These are phyloP conservation scores for Zygosaccharomyces rouxii DNA, from an alignment of 805 yeast genomes.

Conservation along the genomic window DNA sequence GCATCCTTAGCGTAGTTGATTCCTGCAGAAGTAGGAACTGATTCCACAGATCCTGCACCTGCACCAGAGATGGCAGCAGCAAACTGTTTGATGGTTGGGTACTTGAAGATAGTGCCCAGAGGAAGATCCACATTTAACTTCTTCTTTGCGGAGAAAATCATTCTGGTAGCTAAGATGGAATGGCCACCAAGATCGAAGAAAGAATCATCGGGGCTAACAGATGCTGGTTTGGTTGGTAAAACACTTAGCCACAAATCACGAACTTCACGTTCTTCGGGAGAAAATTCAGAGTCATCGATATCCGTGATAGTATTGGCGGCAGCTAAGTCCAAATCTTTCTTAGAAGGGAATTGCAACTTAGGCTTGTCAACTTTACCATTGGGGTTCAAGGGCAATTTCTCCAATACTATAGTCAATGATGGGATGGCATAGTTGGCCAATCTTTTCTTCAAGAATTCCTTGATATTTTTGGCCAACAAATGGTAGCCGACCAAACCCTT, in stretches of 20 bases:
- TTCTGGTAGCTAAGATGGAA: slow-evolving; percentile 91
- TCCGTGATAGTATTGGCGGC: slow-evolving; percentile 45
- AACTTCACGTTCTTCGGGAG: slow-evolving; percentile 60
- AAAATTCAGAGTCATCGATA: slow-evolving; percentile 50
- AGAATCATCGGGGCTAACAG: slow-evolving; percentile 72
- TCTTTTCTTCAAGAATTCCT: slow-evolving; percentile 77
- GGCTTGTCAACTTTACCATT: slow-evolving; percentile 99
- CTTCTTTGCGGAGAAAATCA: slow-evolving; percentile 89
- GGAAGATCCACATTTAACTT: slow-evolving; percentile 77
- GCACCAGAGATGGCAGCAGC: slow-evolving; percentile 64
- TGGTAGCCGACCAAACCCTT: slow-evolving; percentile 73
- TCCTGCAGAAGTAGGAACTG: slow-evolving; percentile 22
- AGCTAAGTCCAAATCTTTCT: slow-evolving; percentile 76
- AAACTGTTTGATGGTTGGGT: slow-evolving; percentile 78
- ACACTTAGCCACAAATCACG: slow-evolving; percentile 82
- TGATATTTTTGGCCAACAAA: slow-evolving; percentile 73
- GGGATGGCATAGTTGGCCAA: slow-evolving; percentile 94
- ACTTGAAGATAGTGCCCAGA: slow-evolving; percentile 81
- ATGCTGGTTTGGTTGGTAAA: slow-evolving; percentile 79
- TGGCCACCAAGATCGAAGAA: slow-evolving; percentile 98
- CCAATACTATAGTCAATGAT: slow-evolving; percentile 80
- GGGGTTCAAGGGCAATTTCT: slow-evolving; percentile 87
- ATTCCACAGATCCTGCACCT: slow-evolving; percentile 35
- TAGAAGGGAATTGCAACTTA: slow-evolving; percentile 89
- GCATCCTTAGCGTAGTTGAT: slow-evolving; percentile 74